Evolutionary conservation across 2,329 filamentous ascomycete genomes (phyloP).

Genomic region (Fusarium siculi): DNA sequence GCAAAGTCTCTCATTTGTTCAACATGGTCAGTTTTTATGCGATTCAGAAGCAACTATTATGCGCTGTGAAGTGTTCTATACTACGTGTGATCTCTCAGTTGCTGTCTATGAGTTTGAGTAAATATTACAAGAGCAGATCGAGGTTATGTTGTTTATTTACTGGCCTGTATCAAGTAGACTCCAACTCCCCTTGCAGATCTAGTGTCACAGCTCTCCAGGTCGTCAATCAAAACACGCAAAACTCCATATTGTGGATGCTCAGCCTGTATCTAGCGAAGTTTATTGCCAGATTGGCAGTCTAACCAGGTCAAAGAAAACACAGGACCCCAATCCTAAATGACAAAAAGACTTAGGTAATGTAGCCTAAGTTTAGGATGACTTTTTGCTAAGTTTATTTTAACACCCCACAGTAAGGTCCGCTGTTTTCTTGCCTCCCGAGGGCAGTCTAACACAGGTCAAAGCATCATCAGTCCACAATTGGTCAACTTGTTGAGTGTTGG

Average conservation of each 20-base stretch:
- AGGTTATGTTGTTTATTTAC: conserved; percentile 6
- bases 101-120: too few relatives aligned
- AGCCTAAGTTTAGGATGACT: too few relatives aligned
- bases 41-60: conserved; percentile 15
- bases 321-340: too few relatives aligned
- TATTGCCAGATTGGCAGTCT: conserved; percentile 8
- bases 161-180: neutral
- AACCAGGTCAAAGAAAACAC: neutral
- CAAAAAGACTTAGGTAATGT: too few relatives aligned
- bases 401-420: too few relatives aligned
- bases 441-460: neutral
- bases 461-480: conserved; percentile 13
- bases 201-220: conserved; percentile 16
- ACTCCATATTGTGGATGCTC: conserved; percentile 13
- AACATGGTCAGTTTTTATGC: conserved; percentile 18
- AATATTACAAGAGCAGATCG: neutral
- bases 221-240: conserved; percentile 16
- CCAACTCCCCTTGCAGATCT: conserved; percentile 8
- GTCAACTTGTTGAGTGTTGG: neutral
- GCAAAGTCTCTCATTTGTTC: conserved; percentile 26
- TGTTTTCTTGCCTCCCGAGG: too few relatives aligned
- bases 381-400: too few relatives aligned
- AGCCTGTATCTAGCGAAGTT: neutral
- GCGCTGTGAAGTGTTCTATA: neutral
- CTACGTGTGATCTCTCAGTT: neutral